These are phyloP conservation scores for Mycena olivaceomarginata DNA, from an alignment of 768 basidiomycete species.

Conservation along the genomic window DNA sequence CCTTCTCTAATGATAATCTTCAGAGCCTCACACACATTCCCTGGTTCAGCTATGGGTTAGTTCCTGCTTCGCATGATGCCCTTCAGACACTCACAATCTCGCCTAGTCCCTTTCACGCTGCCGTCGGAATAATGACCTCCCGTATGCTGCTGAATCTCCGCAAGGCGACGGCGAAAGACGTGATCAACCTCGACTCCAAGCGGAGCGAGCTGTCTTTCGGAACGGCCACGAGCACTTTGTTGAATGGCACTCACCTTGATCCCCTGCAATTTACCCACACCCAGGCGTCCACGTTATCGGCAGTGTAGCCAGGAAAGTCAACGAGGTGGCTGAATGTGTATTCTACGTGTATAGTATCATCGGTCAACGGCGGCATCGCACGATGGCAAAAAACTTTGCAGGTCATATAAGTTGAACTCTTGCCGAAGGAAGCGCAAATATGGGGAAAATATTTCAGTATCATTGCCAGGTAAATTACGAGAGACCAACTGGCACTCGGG, in stretches of 20 bases:
- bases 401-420: not conserved
- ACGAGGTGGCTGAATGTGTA: too few species aligned
- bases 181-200: not conserved
- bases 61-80: not conserved
- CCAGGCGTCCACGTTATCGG: not conserved
- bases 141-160: constrained; percentile 67
- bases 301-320: not conserved
- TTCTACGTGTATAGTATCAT: too few species aligned
- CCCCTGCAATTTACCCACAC: not conserved
- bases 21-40: constrained; percentile 65
- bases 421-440: too few species aligned
- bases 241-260: not conserved
- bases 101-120: constrained; percentile 66
- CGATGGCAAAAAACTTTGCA: too few species aligned
- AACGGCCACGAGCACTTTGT: not conserved
- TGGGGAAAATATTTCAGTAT: not conserved
- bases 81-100: too few species aligned
- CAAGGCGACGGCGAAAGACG: constrained; percentile 51
- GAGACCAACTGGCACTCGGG: not conserved
- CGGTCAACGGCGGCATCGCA: too few species aligned
- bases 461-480: not conserved
- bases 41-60: constrained; percentile 69
- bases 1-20: not conserved
- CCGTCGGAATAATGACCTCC: constrained; percentile 65
- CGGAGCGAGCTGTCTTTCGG: not conserved